Evolutionary conservation across 2,329 filamentous ascomycete genomes (phyloP), one percentile per base, ranked within the genome.

Genomic region (Daldinia sp.): DNA sequence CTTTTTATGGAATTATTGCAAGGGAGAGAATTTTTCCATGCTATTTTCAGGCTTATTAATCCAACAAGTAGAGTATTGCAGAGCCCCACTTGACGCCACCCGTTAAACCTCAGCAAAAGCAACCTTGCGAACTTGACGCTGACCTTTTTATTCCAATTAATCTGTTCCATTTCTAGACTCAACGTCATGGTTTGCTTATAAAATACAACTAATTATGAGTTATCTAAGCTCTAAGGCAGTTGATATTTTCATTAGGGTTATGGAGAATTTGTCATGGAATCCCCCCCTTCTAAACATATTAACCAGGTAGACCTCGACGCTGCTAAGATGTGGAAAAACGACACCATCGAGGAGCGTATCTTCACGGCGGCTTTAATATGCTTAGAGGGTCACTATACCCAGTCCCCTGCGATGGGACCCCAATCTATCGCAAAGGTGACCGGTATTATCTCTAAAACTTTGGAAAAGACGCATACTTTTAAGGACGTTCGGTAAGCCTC

Each of bases 391-490:
- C 85, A 88, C 75, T 87, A 86, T 72, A 84, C 82, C 62, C 79
- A 83, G 64, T 79, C 81, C 21, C 84, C 85, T 43, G 79, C 82
- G 29, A 86, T 89, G 77, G 86, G 87, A 1, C 80, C 82, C 15
- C 80, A 81, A 68, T 86, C 85, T 9, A 81, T 83, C 63, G 77
- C 80, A 34, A 84, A 82, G 67, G 82, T 87, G 49, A 82, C 79
- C 64, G 81, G 81, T 55, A 86, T 89, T 77, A 79, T 90, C 47
- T 80, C 83, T 3, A 85, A 82, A 71, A 88, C 86, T 1, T 74
- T 90, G 35, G 87, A 89, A 68, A 87, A 87, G 77, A 89, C 87
- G 3, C 85, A 88, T 66, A 85, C 82, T 1, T 80, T 85, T 19
- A 82, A 85, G 58, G 85, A 87, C 63, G 85, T 87, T 30, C 81